Evolutionary conservation across 495 filamentous ascomycete genomes (phyloP).

Genomic region (Aspergillus leporis): DNA sequence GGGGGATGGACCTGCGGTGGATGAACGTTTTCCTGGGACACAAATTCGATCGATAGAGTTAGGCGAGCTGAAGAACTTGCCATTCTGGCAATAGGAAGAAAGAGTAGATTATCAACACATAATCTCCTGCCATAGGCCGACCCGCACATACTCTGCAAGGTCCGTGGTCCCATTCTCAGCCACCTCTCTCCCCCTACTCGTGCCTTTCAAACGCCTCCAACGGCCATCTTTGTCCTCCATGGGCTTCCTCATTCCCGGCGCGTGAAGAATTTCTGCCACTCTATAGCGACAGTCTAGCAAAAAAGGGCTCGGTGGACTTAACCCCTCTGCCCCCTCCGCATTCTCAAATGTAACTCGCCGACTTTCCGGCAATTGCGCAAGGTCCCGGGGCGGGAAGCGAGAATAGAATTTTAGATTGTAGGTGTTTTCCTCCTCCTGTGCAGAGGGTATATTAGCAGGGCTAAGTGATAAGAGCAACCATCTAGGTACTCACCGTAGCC

Average conservation of each 20-base stretch:
- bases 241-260: conserved; percentile 14
- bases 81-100: conserved; percentile 24
- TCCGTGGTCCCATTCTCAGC: not conserved
- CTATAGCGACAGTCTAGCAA: conserved; percentile 14
- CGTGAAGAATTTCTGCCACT: conserved; percentile 14
- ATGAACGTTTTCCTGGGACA: conserved; percentile 45
- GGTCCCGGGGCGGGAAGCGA: no score
- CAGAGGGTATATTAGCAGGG: not conserved
- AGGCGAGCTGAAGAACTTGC: conserved; percentile 27
- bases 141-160: not conserved
- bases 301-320: not conserved
- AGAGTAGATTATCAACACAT: not conserved
- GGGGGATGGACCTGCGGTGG: conserved; percentile 21
- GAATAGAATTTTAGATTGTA: no score
- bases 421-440: not conserved
- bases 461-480: not conserved
- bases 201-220: not conserved
- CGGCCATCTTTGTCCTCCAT: not conserved
- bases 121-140: not conserved
- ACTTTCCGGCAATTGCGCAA: not conserved
- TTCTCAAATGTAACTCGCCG: not conserved
- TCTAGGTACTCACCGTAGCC: conserved; percentile 2
- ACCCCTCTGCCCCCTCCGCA: not conserved
- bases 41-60: conserved; percentile 26
- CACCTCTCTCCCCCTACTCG: not conserved